Evolutionary conservation across 2,329 filamentous ascomycete genomes (phyloP).

Genomic region (Microsporum canis): DNA sequence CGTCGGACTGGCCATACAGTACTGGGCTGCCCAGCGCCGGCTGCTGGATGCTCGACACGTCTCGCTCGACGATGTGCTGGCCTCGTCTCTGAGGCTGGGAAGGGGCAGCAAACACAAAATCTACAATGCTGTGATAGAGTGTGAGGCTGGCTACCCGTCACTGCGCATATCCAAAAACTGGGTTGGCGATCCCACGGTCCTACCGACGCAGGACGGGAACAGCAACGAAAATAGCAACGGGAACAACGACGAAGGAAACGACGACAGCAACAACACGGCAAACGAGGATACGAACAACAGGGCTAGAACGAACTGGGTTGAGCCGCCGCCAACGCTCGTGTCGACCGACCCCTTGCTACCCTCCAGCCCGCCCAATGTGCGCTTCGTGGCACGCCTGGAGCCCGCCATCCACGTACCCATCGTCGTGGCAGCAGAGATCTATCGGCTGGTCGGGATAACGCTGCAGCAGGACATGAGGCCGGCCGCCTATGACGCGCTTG

Average conservation of each 20-base stretch:
- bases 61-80: conserved; percentile 15
- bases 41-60: conserved; percentile 23
- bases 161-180: conserved; percentile 36
- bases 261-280: conserved; percentile 16
- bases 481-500: conserved; percentile 29
- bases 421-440: conserved; percentile 31
- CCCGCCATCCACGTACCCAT: conserved; percentile 35
- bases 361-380: conserved; percentile 29
- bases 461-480: conserved; percentile 32
- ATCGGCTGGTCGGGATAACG: conserved; percentile 29
- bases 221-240: neutral
- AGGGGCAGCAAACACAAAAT: conserved; percentile 12
- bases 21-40: conserved; percentile 32
- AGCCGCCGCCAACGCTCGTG: conserved; percentile 28
- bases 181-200: conserved; percentile 10
- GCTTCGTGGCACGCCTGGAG: conserved; percentile 34
- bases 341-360: conserved; percentile 28
- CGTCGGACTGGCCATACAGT: conserved; percentile 33
- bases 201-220: conserved; percentile 16
- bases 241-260: neutral
- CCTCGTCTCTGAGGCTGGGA: conserved; percentile 15
- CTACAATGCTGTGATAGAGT: conserved; percentile 33
- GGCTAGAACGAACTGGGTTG: conserved; percentile 29
- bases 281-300: conserved; percentile 16
- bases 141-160: conserved; percentile 36